Base-by-base conservation (phyloP, 371 early-diverging fungal species). In the Mortierella sp. region DNA sequence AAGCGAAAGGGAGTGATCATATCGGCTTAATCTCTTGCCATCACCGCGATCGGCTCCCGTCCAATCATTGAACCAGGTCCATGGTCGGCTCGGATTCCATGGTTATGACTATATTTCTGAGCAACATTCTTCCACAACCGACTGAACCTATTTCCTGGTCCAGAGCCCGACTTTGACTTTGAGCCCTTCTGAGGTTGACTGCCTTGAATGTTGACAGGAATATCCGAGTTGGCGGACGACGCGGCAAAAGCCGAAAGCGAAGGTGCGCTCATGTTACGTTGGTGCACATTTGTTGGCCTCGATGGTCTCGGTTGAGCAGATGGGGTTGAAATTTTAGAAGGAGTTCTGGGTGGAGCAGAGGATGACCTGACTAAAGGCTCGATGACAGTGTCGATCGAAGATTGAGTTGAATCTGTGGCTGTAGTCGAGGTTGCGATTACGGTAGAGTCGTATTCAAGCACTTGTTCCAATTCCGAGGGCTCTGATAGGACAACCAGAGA, bases 51-150 rank as follows among this genome's bases (percentile, higher is more conserved):
- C 9, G 72, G 72, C 34, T 72, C 66, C 37, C 65, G 61, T 66
- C 66, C 12, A 64, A 72, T 19, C 71, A 60, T 37, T 22, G 42
- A 28, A 15, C 64, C 59, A 3, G 49, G 34, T 37, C 61, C 62
- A 43, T 64, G 54, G 19, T 34, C 28, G 32, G 31, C 31, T 23
- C 28, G 54, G 12, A 55, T 51, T 22, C 12, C 31, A 29, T 57
- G 47, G 57, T 49, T 22, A 32, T 61, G 57, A 34, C 59, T 32
- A 43, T 59, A 65, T 42, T 56, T 64, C 8, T 75, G 76, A 3
- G 76, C 56, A 49, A 70, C 56, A 40, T 57, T 70, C 58, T 51
- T 75, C 76, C 76, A 75, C 6, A 75, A 29, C 1, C 70, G 47
- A 32, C 61, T 65, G 34, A 75, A 53, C 15, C 58, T 54, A 53